Percentiles rank a stretch among this genome's conserved stretches.
Conservation (phyloP, 345 rosid genomes). For the Pugionium cornutum region DNA sequence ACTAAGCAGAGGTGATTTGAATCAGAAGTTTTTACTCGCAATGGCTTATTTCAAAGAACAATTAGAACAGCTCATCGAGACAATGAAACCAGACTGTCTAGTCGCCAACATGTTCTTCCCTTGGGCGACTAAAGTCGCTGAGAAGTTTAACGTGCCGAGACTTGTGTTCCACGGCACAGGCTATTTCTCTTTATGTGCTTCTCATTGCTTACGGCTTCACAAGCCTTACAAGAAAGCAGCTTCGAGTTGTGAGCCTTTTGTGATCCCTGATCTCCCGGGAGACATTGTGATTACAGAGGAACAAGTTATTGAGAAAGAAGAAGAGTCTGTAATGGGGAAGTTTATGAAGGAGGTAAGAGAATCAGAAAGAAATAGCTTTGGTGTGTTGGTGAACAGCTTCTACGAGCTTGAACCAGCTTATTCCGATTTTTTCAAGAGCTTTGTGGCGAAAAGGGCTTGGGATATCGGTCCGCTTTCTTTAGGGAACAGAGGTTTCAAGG, state of each 20-base stretch:
- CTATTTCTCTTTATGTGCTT: conserved; percentile 45
- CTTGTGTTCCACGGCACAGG: conserved; percentile 55
- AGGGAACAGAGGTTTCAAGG: conserved; percentile 40
- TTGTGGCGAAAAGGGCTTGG: conserved; percentile 56
- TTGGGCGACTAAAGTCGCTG: conserved; percentile 56
- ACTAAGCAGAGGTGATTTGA: conserved; percentile 20
- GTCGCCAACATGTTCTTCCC: conserved; percentile 63
- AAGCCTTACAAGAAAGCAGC: conserved; percentile 44
- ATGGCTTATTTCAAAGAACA: conserved; percentile 45
- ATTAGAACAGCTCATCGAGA: conserved; percentile 44
- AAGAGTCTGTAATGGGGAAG: conserved; percentile 24
- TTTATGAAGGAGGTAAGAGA: conserved; percentile 32
- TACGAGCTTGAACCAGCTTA: conserved; percentile 68
- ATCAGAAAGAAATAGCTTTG: conserved; percentile 54
- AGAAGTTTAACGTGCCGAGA: conserved; percentile 53
- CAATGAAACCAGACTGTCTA: conserved; percentile 50
- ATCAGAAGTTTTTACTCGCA: conserved; percentile 38
- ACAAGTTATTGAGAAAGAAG: conserved; percentile 26
- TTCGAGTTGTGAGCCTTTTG: conserved; percentile 50
- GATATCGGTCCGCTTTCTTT: conserved; percentile 58
- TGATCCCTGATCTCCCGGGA: conserved; percentile 55
- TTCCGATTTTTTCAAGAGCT: conserved; percentile 45
- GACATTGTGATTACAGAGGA: conserved; percentile 45
- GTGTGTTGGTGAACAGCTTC: conserved; percentile 68
- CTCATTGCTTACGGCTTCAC: conserved; percentile 37